These are phyloP conservation scores for Podila minutissima DNA, from an alignment of 192 early-diverging fungal species.

Conservation along the genomic window DNA sequence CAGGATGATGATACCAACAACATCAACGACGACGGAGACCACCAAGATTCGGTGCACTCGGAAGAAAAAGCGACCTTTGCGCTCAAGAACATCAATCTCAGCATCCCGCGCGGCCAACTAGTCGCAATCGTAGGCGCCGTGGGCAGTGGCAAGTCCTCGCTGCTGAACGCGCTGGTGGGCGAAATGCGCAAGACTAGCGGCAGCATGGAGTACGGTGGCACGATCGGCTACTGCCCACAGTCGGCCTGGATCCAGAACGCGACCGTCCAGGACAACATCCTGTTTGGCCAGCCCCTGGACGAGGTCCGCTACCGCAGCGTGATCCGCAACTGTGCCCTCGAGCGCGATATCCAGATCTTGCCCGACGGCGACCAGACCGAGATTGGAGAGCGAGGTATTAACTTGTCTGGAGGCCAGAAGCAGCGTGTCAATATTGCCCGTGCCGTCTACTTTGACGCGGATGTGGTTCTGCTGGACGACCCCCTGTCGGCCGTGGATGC, in stretches of 20 bases:
- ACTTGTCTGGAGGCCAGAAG: conserved; percentile 95
- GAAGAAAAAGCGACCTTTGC: conserved; percentile 49
- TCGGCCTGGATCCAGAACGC: conserved; percentile 96
- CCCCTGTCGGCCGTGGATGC: conserved; percentile 71
- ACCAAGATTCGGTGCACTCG: conserved; percentile 55
- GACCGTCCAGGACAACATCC: conserved; percentile 91
- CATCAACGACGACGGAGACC: background rate
- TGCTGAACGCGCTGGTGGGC: conserved; percentile 71
- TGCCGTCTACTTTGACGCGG: conserved; percentile 90
- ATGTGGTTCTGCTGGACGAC: conserved; percentile 67
- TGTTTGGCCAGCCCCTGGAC: conserved; percentile 80
- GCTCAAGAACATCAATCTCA: conserved; percentile 53
- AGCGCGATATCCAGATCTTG: conserved; percentile 87
- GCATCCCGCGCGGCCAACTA: conserved; percentile 64
- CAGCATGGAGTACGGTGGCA: conserved; percentile 68
- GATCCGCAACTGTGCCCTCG: conserved; percentile 86
- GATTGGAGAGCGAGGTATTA: conserved; percentile 92
- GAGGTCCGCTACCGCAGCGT: conserved; percentile 60
- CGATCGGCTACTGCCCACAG: conserved; percentile 78
- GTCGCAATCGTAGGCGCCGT: conserved; percentile 87
- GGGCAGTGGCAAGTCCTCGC: conserved; percentile 65
- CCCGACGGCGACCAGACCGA: conserved; percentile 91
- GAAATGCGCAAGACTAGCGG: conserved; percentile 84
- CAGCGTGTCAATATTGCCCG: conserved; percentile 70
- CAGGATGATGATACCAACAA: background rate